Conservation (phyloP, 1,284 basidiomycete genomes). For the Ceratorhiza oryzae-sativae region DNA sequence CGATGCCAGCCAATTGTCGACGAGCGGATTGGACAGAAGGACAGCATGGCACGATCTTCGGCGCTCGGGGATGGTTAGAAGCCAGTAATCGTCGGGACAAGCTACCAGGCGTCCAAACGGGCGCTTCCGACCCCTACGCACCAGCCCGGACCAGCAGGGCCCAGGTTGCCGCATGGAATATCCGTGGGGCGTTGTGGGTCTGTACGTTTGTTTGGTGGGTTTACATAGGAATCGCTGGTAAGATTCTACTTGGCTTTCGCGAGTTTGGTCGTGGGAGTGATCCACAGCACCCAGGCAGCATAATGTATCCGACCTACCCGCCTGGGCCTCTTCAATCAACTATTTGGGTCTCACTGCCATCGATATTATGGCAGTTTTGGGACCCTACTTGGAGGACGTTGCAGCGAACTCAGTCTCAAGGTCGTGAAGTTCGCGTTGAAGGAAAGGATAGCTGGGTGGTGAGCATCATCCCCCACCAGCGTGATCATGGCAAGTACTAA, state of each 20-base stretch:
- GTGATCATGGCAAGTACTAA: not conserved
- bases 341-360: slow-evolving; percentile 55
- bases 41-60: slow-evolving; percentile 80
- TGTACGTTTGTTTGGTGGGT: slow-evolving; percentile 57
- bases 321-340: slow-evolving; percentile 17
- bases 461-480: not conserved
- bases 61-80: slow-evolving; percentile 75
- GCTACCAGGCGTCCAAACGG: slow-evolving; percentile 1
- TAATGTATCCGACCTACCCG: not conserved
- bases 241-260: slow-evolving; percentile 43
- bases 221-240: slow-evolving; percentile 57
- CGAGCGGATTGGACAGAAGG: slow-evolving; percentile 75
- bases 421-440: slow-evolving; percentile 55
- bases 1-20: slow-evolving; percentile 79
- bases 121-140: slow-evolving; percentile 43
- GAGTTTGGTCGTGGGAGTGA: not conserved
- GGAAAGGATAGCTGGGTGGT: slow-evolving; percentile 17
- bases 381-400: slow-evolving; percentile 73
- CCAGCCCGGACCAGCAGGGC: slow-evolving; percentile 47
- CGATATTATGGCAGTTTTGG: slow-evolving; percentile 76
- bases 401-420: slow-evolving; percentile 66
- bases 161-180: slow-evolving; percentile 64
- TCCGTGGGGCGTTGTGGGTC: slow-evolving; percentile 69
- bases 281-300: not conserved
- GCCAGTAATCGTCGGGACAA: slow-evolving; percentile 51